A percentile compares a stretch with the other conserved stretches of the same genome.
Conservation (phyloP, 73 alveolate genomes). For the Blepharisma japonicum region DNA sequence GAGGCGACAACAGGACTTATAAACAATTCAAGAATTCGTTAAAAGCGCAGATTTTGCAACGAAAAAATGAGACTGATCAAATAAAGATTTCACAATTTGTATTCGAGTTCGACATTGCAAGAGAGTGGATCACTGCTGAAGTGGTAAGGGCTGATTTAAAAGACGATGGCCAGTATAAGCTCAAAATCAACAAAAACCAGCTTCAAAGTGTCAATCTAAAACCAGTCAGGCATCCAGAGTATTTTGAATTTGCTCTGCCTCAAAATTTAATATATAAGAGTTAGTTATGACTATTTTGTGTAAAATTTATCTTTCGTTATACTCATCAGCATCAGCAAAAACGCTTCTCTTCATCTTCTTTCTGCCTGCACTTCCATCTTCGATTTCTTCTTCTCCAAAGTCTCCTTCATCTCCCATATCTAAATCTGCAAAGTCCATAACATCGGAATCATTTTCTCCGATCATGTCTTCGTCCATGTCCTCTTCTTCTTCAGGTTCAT, state of each 20-base stretch:
- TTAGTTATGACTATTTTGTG: not conserved
- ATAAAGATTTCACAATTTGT: slow-evolving; percentile 13
- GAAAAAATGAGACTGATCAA: slow-evolving; percentile 14
- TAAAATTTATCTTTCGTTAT: not conserved
- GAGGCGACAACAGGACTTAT: slow-evolving; percentile 23
- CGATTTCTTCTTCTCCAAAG: slow-evolving; percentile 32
- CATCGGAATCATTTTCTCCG: slow-evolving; percentile 46
- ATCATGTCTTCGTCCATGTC: slow-evolving; percentile 36
- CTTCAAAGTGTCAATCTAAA: slow-evolving; percentile 17
- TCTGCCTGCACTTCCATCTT: slow-evolving; percentile 31
- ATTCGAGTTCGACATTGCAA: not conserved
- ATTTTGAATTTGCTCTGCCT: slow-evolving; percentile 29
- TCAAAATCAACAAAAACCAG: slow-evolving; percentile 11
- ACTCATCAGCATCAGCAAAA: slow-evolving; percentile 31
- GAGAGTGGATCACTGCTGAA: slow-evolving; percentile 29
- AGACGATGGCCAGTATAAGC: slow-evolving; percentile 15
- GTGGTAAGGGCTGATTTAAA: slow-evolving; percentile 28
- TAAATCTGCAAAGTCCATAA: slow-evolving; percentile 43
- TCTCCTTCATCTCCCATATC: slow-evolving; percentile 42
- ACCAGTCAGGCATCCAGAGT: slow-evolving; percentile 31
- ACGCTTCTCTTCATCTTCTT: slow-evolving; percentile 40
- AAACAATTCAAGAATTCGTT: not conserved
- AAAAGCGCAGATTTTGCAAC: slow-evolving; percentile 25
- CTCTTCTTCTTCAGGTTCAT: slow-evolving; percentile 36
- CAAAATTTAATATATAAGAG: not conserved